Base-by-base conservation (phyloP, 306 rosid species). In the Arachis stenosperma region DNA sequence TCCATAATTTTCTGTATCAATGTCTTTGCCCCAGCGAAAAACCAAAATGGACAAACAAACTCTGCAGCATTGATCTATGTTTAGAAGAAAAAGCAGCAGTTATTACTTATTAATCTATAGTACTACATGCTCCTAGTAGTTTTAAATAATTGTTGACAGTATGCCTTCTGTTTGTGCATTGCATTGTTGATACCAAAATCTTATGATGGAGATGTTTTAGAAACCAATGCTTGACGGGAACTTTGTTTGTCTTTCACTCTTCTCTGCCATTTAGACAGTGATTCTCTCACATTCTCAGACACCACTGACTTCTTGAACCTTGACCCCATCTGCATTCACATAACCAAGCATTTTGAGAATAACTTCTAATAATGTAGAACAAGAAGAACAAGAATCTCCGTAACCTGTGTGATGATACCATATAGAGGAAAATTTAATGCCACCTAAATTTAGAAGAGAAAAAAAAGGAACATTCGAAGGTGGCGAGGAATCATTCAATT, bases 21-120 rank as follows among this genome's bases (percentile, higher is more conserved):
- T 74, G 87, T 78, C 86, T 84, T 87, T 12, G 87, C 86, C 30
- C 79, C 88, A 48, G 86, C 70, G 57, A 97, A 85, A 84, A 91
- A 88, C 99, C 95, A 91, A 69, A 14, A 71, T 27, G 96, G 99
- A 67, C 86, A 91, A 78, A 90, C 85, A 73, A 88, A 91, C 30
- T 89, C 89, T 8, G 93, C 92, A 41, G 91, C 89, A 59, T 48
- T 85, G 74, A 88, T 88, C 97, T 94, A 74, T 33, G 70, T 65
- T 75, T 5, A 17, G 0, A 17, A 17, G 61, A 71, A 71, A 70
- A 12, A 67, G 36, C 41, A 71, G 3, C 43, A 65, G 33, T 22
- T 78, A 56, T 66, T 76, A 73, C 41, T 52, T 60, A 68, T 37
- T 17, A 69, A 73, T 71, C 54, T 37, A 67, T 17, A 61, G 58